Conservation (phyloP, 306 rosid genomes). For the Carpinus viminea region DNA sequence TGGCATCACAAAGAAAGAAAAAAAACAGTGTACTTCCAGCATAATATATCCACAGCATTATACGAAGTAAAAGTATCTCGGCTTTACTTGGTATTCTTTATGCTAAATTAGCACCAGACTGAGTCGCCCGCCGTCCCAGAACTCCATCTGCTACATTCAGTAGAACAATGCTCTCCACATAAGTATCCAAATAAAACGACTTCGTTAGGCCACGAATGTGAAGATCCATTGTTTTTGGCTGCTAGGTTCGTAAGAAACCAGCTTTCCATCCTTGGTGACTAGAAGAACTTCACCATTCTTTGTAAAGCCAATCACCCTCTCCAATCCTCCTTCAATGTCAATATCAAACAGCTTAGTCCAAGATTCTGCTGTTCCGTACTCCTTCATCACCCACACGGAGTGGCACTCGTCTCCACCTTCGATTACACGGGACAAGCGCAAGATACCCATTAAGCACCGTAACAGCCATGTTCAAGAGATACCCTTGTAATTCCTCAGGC, state of each 20-base stretch:
- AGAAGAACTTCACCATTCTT: neutral
- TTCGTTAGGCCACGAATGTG: neutral
- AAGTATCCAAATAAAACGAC: neutral
- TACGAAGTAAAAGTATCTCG: neutral
- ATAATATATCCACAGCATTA: too few species aligned
- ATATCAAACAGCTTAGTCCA: constrained; percentile 1
- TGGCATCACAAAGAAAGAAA: too few species aligned
- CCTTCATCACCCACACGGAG: constrained; percentile 8
- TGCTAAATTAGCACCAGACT: neutral
- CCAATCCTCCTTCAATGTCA: neutral
- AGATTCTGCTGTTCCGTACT: neutral
- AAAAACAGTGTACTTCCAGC: too few species aligned
- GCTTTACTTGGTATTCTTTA: neutral
- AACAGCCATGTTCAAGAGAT: neutral
- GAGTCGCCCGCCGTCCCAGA: neutral
- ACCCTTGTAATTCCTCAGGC: neutral
- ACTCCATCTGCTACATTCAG: neutral
- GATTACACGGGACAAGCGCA: constrained; percentile 7
- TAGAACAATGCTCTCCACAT: neutral
- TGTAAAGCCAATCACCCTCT: neutral
- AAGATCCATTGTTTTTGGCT: neutral
- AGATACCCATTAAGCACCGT: neutral
- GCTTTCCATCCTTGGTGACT: neutral
- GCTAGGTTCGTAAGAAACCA: neutral
- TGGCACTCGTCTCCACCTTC: neutral